Evolutionary conservation across 1,284 basidiomycete genomes (phyloP), one percentile per base, ranked within the genome.

Genomic region (Ustilago loliicola): DNA sequence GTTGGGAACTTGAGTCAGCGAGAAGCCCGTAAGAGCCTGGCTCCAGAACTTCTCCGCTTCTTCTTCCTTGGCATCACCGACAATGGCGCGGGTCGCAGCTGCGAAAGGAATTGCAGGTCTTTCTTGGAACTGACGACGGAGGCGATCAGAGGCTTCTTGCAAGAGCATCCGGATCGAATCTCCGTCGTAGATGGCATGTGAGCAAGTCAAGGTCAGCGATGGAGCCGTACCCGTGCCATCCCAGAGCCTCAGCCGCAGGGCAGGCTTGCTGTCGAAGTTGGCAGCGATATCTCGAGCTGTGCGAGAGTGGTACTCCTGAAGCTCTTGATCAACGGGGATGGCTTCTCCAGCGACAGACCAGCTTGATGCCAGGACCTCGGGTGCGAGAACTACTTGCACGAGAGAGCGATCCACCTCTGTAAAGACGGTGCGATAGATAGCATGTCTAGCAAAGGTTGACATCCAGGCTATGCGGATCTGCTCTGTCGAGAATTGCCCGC

Each of bases 151-250:
- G 2, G 73, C 78, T 42, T 80, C 77, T 11, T 50, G 47, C 13
- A 73, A 52, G 6, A 83, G 64, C 64, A 76, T 54, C 19, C 66
- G 64, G 51, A 84, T 67, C 29, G 83, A 82, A 9, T 72, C 80
- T 1, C 83, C 84, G 52, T 85, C 84, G 61, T 83, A 85, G 36
- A 85, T 63, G 10, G 83, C 83, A 50, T 85, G 84, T 3, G 69
- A 83, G 56, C 77, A 66, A 3, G 79, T 78, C 13, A 79, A 58
- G 6, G 67, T 73, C 30, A 73, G 45, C 1, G 25, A 32, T 11
- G 52, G 62, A 7, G 51, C 47, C 9, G 17, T 19, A 15, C 54
- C 59, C 30, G 61, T 53, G 21, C 63, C 64, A 19, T 68, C 36
- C 69, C 73, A 72, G 27, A 76, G 38, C 27, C 52, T 66, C 13